Evolutionary conservation across 2,329 filamentous ascomycete genomes (phyloP).

Genomic region (Davidsoniella neocaledoniae): DNA sequence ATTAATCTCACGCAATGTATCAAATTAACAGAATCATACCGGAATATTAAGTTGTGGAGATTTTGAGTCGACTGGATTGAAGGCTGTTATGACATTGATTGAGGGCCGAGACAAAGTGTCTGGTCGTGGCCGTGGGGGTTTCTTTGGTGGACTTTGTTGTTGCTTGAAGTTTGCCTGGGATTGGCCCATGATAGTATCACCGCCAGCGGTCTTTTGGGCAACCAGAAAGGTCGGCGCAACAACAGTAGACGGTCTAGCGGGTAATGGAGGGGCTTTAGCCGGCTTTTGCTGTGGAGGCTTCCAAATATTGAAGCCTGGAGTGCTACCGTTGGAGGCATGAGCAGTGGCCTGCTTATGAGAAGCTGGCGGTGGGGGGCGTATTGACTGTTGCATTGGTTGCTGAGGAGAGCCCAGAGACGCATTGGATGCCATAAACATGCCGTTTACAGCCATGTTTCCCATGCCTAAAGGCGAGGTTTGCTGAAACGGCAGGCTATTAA

Average conservation of each 20-base stretch:
- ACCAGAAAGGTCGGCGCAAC: conserved; percentile 13
- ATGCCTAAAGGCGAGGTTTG: too few relatives aligned
- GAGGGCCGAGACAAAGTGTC: not conserved
- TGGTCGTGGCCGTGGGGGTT: conserved; percentile 4
- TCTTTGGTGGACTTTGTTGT: conserved; percentile 5
- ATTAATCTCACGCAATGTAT: not conserved
- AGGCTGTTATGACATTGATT: not conserved
- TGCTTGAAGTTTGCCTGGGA: conserved; percentile 14
- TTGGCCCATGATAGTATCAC: conserved; percentile 1
- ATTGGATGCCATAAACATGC: not conserved
- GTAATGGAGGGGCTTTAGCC: conserved; percentile 21
- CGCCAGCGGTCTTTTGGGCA: conserved; percentile 10
- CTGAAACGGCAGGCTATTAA: conserved; percentile 1
- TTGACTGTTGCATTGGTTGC: conserved; percentile 10
- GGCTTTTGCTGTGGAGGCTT: conserved; percentile 25
- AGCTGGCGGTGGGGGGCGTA: conserved; percentile 2
- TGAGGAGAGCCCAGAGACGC: not conserved
- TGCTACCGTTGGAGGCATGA: not conserved
- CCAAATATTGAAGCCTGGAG: conserved; percentile 18
- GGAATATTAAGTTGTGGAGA: not conserved
- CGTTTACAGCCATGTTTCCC: too few relatives aligned
- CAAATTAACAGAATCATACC: not conserved
- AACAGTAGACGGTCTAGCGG: conserved; percentile 12
- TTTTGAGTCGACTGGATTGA: not conserved
- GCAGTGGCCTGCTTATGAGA: conserved; percentile 2